Evolutionary conservation across 1,284 basidiomycete genomes (phyloP).

Genomic region (Rhodotorula sp.): DNA sequence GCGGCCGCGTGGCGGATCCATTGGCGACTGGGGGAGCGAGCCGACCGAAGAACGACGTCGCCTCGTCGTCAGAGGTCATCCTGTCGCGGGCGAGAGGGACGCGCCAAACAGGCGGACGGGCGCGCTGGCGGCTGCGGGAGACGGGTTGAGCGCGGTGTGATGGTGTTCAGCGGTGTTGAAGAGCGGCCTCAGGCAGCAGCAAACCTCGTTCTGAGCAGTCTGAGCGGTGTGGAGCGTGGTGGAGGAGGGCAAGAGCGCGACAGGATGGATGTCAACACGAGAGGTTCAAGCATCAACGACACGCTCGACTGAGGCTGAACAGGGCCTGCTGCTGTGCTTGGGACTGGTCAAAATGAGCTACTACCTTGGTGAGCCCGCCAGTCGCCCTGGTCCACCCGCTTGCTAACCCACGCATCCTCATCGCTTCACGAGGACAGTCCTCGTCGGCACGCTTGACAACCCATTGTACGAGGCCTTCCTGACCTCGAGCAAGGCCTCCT

Average conservation of each 20-base stretch:
- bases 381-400: neutral
- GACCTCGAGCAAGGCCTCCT: constrained; percentile 36
- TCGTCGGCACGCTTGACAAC: constrained; percentile 45
- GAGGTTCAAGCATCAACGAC: neutral
- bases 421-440: constrained; percentile 23
- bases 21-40: neutral
- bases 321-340: neutral
- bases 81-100: neutral
- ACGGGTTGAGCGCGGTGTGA: too few relatives aligned
- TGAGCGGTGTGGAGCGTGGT: too few relatives aligned
- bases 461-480: constrained; percentile 45
- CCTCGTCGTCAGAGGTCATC: constrained; percentile 4
- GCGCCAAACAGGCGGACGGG: neutral
- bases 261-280: neutral
- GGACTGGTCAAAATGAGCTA: constrained; percentile 21
- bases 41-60: neutral
- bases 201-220: neutral
- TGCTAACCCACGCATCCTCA: neutral
- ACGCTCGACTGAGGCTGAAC: neutral
- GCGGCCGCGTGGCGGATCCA: neutral
- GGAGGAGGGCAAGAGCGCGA: neutral
- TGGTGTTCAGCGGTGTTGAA: too few relatives aligned
- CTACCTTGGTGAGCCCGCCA: constrained; percentile 22
- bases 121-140: neutral
- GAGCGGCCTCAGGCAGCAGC: neutral